Evolutionary conservation across 1,284 basidiomycete species (phyloP), one percentile per base, ranked within the genome.

Genomic region (Gymnopus androsaceus): DNA sequence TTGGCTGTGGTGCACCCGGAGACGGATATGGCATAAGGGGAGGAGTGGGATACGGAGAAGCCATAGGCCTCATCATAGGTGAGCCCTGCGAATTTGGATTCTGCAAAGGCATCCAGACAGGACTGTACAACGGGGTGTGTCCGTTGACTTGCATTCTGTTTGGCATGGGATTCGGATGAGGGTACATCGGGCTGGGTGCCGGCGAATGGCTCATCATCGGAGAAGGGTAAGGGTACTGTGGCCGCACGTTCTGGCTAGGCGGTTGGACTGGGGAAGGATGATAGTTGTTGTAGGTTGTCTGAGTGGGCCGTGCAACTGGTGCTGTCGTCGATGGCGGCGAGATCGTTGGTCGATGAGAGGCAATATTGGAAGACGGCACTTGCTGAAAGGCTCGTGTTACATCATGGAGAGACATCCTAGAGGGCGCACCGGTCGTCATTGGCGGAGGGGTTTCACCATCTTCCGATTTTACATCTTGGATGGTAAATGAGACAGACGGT

Each of bases 341-440:
- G 47, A 79, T 68, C n/a, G 77, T 63, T 55, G 74, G 71, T 62
- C 80, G 75, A 58, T 77, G 77, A 31, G 75, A 65, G 7, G 76
- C 69, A 42, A 77, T 68, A 11, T 70, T 73, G 7, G 76, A 75
- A 8, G 86, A 80, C 1, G 88, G 86, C 30, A 92, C 90, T 69
- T 87, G 86, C 65, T 92, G 90, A 73, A 92, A 92, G 23, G 89
- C 88, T 58, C 87, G 83, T 14, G 87, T 89, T 23, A 91, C 90
- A 57, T 92, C 90, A 58, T 85, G 83, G 37, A 87, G 72, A 11
- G 89, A 90, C 83, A 92, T 90, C 44, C 87, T 82, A 14, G 86
- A 85, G 31, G 87, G 80, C 8, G 76, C 74, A 41, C 76, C 72
- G n/a, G n/a, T n/a, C 17, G 75, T 71, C 11, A 78, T 77, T 17